Conservation (phyloP, 257 asterid species). For the Solanum chiquidenum region DNA sequence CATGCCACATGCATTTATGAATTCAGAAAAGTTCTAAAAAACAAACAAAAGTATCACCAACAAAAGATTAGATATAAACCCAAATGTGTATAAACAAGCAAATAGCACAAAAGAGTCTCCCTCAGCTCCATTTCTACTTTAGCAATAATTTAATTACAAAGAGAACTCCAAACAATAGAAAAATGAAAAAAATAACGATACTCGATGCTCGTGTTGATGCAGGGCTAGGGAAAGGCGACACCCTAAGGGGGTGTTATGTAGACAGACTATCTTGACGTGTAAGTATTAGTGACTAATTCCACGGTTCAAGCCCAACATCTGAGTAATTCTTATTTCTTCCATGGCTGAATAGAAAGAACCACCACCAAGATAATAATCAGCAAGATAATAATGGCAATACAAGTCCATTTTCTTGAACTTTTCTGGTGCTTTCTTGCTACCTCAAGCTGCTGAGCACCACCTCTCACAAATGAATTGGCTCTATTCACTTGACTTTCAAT, state of each 20-base stretch:
- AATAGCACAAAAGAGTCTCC: background rate
- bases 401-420: constrained; percentile 56
- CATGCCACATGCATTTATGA: background rate
- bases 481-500: constrained; percentile 57
- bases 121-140: background rate
- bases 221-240: background rate
- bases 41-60: background rate
- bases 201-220: background rate
- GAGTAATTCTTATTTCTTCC: constrained; percentile 14
- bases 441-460: constrained; percentile 42
- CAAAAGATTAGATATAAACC: background rate
- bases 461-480: constrained; percentile 39
- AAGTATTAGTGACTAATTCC: background rate
- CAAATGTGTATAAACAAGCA: background rate
- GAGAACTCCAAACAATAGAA: background rate
- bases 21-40: background rate
- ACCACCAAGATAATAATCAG: constrained; percentile 35
- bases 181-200: background rate
- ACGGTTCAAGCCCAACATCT: fast-evolving
- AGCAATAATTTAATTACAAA: background rate
- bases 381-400: constrained; percentile 34
- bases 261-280: background rate
- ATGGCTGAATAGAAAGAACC: constrained; percentile 46
- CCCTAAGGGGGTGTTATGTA: background rate
- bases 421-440: constrained; percentile 53